Evolutionary conservation across 1,284 basidiomycete genomes (phyloP), one percentile per base, ranked within the genome.

Genomic region (Earliella scabrosa): DNA sequence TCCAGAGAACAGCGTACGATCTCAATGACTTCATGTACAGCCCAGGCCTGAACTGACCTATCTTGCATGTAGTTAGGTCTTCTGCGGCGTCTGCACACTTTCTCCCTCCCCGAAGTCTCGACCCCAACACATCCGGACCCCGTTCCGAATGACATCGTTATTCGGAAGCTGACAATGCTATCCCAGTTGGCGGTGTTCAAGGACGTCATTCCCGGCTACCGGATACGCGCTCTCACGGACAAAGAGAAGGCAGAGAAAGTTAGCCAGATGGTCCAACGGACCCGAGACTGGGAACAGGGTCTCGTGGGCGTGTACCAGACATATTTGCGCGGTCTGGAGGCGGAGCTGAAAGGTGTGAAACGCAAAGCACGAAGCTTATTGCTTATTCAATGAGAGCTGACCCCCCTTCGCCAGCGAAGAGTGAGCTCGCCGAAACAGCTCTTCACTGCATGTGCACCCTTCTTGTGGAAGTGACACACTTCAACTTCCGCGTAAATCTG

Each of bases 241-340:
- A 85, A 85, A 60, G 97, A 99, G 74, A 92, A 92, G 72, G 78
- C 87, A 4, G 95, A 97, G 71, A 97, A 96, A 72, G 95, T 98
- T 54, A 89, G 93, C 70, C 97, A 99, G 74, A 88, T 95, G 75
- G 94, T 99, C 3, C 83, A 90, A 18, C 82, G 88, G 27, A 88
- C 93, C 60, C 85, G 97, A 64, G 97, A 99, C 69, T 99, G 91
- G 82, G 97, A 99, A 72, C 95, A 98, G 72, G 91, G 95, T n/a
- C 81, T 99, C 47, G 91, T 99, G 20, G 76, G 80, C 49, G 86
- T 90, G 36, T 99, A 99, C 74, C 95, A 97, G 72, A 79, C 82
- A 13, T 99, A 93, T 74, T 81, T 99, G 59, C 90, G 90, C 59
- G 76, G 84, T 43, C 83, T 98, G 50, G 97, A 98, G 74, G 73